Conservation (phyloP, 257 asterid genomes). For the Ocimum tenuiflorum region DNA sequence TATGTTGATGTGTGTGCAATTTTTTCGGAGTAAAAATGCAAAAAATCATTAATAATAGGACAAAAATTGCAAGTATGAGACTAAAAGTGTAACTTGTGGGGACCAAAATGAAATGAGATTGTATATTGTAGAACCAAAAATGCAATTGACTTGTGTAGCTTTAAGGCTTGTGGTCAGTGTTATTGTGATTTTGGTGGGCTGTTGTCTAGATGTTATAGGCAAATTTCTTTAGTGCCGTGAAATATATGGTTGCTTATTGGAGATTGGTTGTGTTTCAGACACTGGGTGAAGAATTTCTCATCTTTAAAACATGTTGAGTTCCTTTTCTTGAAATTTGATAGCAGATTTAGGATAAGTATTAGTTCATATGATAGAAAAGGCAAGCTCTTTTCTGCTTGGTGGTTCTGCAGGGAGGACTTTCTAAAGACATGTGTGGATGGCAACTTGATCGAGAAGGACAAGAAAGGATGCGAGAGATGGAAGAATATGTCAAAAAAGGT, state of each 20-base stretch:
- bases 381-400: not conserved
- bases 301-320: not conserved
- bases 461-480: conserved; percentile 47
- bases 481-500: conserved; percentile 48
- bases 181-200: not conserved
- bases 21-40: too few relatives aligned
- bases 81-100: too few relatives aligned
- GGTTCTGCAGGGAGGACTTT: conserved; percentile 35
- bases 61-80: too few relatives aligned
- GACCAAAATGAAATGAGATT: too few relatives aligned
- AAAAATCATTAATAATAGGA: too few relatives aligned
- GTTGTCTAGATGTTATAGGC: not conserved
- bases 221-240: not conserved
- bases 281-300: not conserved
- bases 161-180: too few relatives aligned
- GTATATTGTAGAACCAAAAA: too few relatives aligned
- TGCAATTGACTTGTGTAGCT: too few relatives aligned
- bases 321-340: not conserved
- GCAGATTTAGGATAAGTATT: not conserved
- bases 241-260: not conserved
- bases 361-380: not conserved
- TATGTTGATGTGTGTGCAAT: too few relatives aligned
- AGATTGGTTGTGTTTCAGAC: not conserved
- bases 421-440: conserved; percentile 27
- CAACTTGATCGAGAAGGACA: conserved; percentile 37